Conservation (phyloP, 306 rosid genomes). For the Cucurbita pepo region DNA sequence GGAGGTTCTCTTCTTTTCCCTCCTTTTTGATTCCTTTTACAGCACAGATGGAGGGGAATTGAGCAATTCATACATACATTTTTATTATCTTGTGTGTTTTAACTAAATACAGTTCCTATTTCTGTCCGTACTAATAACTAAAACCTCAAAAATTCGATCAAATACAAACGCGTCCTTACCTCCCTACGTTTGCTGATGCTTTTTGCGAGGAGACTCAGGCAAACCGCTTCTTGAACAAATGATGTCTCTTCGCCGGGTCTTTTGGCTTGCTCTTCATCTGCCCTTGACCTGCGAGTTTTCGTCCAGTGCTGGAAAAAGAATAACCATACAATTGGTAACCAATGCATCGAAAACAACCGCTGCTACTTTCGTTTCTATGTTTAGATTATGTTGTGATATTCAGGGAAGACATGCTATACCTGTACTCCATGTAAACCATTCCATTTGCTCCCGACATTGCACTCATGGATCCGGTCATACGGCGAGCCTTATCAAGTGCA, state of each 20-base stretch:
- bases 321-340: background rate
- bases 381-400: background rate
- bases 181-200: background rate
- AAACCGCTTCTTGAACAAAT: slow-evolving; percentile 46
- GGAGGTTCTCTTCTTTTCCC: background rate
- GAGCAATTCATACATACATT: background rate
- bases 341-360: background rate
- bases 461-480: slow-evolving; percentile 65
- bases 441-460: slow-evolving; percentile 94
- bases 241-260: slow-evolving; percentile 77
- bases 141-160: background rate
- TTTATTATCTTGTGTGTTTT: background rate
- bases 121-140: background rate
- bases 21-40: background rate
- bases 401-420: slow-evolving; percentile 18
- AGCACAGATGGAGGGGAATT: background rate
- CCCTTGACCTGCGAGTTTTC: slow-evolving; percentile 31
- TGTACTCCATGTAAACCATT: slow-evolving; percentile 85
- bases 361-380: background rate
- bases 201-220: slow-evolving; percentile 1
- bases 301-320: slow-evolving; percentile 41
- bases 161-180: background rate
- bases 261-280: slow-evolving; percentile 76
- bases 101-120: background rate
- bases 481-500: slow-evolving; percentile 58